Evolutionary conservation across 352 stramenopile genomes (phyloP), one percentile per base, ranked within the genome.

Genomic region (Phytophthora kernoviae): DNA sequence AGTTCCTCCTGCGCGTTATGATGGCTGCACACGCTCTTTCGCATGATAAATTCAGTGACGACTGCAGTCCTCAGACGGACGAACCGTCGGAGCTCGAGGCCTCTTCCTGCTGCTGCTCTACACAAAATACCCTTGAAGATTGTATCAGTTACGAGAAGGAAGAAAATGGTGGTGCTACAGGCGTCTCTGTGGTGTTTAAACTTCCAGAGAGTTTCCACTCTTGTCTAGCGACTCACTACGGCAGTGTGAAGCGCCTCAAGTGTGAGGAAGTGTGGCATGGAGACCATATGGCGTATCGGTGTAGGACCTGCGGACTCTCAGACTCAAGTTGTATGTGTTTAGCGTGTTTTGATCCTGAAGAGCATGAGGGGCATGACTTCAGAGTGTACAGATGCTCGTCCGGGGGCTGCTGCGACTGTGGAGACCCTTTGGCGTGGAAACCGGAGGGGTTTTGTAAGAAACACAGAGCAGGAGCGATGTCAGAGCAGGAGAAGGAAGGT

Each of bases 311-410:
- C 61, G 85, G 85, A 0, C 65, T 94, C 5, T 92, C 81, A n/a
- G 85, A 94, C 62, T 94, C 85, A 46, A 93, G 83, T 47, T 94
- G 85, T 65, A 94, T 94, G 85, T 94, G 85, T 62, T 57, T 94
- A 39, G 65, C 62, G 0, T 94, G 85, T 55, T 94, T 94, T 49
- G 80, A 94, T 57, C 81, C 83, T 1, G 72, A 82, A 3, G 77
- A 93, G 46, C 85, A 94, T 52, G 78, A 90, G 54, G 81, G 81
- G 14, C 85, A 94, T 57, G 85, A 94, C 63, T 94, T 81, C 50
- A 69, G 85, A 44, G 84, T 94, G 4, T 94, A 94, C 42, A 77
- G 83, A 4, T 94, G 85, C 57, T 87, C 82, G 0, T 93, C 83
- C 1, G 85, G 85, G 1, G 85, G 85, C 15, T 94, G 85, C 54